phyloP scores from a whole-genome alignment of 2,329 filamentous ascomycete genomes.

The Gnomoniopsis smithogilvyi region DNA sequence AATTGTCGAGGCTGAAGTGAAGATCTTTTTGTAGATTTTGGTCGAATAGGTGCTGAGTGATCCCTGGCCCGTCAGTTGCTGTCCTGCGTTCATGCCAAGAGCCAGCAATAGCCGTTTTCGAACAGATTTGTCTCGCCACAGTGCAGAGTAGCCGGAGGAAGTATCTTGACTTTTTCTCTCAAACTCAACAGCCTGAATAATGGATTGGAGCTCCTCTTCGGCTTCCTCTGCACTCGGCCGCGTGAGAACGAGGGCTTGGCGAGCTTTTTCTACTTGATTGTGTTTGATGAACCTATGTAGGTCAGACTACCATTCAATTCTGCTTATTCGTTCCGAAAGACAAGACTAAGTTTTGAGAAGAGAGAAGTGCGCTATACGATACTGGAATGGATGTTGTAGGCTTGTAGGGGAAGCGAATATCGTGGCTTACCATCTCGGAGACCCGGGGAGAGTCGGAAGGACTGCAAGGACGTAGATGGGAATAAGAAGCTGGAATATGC shows the following conservation, averaged over 20 bases:
- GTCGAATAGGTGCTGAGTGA: conserved; percentile 71
- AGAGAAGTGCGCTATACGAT: no score
- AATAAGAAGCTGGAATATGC: conserved; percentile 68
- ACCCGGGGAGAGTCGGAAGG: conserved; percentile 65
- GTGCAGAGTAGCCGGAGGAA: conserved; percentile 57
- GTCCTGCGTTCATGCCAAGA: conserved; percentile 65
- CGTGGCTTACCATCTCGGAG: conserved; percentile 59
- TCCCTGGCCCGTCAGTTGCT: conserved; percentile 72
- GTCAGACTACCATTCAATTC: no score
- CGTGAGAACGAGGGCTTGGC: conserved; percentile 52
- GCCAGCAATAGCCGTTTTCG: conserved; percentile 65
- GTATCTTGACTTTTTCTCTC: conserved; percentile 66
- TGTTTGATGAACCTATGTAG: conserved; percentile 41
- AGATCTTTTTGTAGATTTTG: conserved; percentile 72
- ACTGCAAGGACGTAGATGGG: conserved; percentile 59
- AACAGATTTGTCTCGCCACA: conserved; percentile 68
- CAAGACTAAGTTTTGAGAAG: no score
- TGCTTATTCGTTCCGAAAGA: no score
- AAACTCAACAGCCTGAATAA: conserved; percentile 66
- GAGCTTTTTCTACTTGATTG: conserved; percentile 57
- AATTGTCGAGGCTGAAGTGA: conserved; percentile 55
- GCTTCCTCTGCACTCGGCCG: conserved; percentile 63
- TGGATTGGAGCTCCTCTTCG: conserved; percentile 62
- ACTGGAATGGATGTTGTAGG: no score
- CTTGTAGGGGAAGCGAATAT: no score